These are phyloP conservation scores for Boletus subparvulus DNA, from an alignment of 768 basidiomycete genomes.

Conservation along the genomic window DNA sequence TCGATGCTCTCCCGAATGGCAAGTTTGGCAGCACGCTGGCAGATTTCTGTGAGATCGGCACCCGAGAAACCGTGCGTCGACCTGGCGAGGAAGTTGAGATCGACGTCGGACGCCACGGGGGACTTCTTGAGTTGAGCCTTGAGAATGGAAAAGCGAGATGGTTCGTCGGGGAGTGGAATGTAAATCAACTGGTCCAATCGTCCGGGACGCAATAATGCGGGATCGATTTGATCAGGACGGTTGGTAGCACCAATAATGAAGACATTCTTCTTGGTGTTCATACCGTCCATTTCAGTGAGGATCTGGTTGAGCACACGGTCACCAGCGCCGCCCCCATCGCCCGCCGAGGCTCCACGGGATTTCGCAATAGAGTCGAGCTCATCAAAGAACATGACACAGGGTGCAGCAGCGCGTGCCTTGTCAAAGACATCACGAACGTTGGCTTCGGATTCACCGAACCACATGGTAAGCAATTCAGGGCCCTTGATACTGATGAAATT, in stretches of 20 bases:
- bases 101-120: conserved; percentile 79
- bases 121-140: conserved; percentile 89
- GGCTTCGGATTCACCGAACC: conserved; percentile 99
- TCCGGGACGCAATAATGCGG: conserved; percentile 91
- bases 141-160: conserved; percentile 88
- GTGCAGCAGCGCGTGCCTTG: conserved; percentile 98
- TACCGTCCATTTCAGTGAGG: conserved; percentile 97
- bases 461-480: conserved; percentile 98
- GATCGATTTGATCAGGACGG: conserved; percentile 93
- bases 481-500: conserved; percentile 99
- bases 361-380: conserved; percentile 99
- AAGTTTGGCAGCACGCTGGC: conserved; percentile 95
- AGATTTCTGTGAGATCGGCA: conserved; percentile 99
- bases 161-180: conserved; percentile 96
- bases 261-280: conserved; percentile 99
- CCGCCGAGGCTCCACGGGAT: conserved; percentile 79
- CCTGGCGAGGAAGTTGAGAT: conserved; percentile 85
- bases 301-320: conserved; percentile 98
- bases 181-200: conserved; percentile 99
- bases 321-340: conserved; percentile 94
- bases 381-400: conserved; percentile 99
- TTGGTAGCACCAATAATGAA: conserved; percentile 98
- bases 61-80: conserved; percentile 97
- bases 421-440: conserved; percentile 99
- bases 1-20: conserved; percentile 96